Evolutionary conservation across 805 yeast species (phyloP).

Genomic region (Cyberlindnera petersonii): DNA sequence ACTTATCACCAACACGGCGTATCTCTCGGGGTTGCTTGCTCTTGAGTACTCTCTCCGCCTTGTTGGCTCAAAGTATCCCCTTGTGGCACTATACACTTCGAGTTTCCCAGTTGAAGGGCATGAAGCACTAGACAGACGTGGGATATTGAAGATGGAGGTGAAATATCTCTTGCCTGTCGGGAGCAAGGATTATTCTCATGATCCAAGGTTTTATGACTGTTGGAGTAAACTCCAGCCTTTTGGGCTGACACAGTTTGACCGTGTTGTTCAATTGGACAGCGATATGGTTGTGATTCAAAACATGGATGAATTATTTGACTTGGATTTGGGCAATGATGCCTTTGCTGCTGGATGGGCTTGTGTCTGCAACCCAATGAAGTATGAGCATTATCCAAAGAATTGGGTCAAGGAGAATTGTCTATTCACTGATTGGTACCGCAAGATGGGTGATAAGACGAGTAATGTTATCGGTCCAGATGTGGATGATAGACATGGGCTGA

Average conservation of each 20-base stretch:
- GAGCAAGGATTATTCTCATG: constrained; percentile 43
- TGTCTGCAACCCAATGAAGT: constrained; percentile 54
- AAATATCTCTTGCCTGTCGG: constrained; percentile 41
- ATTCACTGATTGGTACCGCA: constrained; percentile 37
- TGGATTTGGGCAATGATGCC: constrained; percentile 35
- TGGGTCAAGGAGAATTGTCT: constrained; percentile 52
- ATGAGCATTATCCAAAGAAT: constrained; percentile 48
- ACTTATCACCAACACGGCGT: constrained; percentile 47
- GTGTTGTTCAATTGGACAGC: constrained; percentile 52
- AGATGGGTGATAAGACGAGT: constrained; percentile 16
- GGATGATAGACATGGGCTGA: constrained; percentile 35
- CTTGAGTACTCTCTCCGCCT: constrained; percentile 43
- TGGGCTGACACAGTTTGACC: constrained; percentile 44
- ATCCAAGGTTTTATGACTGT: constrained; percentile 54
- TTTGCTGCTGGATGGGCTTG: constrained; percentile 63
- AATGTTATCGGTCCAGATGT: constrained; percentile 39
- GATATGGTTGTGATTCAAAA: constrained; percentile 56
- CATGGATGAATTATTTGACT: constrained; percentile 56
- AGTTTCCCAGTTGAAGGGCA: constrained; percentile 42
- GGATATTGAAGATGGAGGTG: constrained; percentile 39
- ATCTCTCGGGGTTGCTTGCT: constrained; percentile 49
- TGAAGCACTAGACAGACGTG: constrained; percentile 34
- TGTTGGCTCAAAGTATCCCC: constrained; percentile 43
- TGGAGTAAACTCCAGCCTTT: constrained; percentile 61
- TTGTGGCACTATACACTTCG: constrained; percentile 51